These are phyloP conservation scores for Pleurotus tuoliensis DNA, from an alignment of 768 basidiomycete genomes.

Conservation along the genomic window DNA sequence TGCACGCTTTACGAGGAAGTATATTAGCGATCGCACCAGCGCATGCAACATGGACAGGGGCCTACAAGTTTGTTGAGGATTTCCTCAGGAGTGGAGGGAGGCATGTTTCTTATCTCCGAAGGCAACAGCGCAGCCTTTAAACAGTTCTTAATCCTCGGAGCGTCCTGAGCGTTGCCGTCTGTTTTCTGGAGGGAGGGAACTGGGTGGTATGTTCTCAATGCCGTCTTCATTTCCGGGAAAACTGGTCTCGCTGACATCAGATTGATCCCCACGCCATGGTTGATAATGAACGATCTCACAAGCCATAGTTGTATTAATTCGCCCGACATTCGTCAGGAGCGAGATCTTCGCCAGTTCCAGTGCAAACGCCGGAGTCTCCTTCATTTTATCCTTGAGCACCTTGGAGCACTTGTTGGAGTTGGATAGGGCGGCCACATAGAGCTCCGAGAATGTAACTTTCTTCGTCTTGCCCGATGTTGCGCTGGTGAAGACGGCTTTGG, in stretches of 20 bases:
- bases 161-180: slow-evolving; percentile 70
- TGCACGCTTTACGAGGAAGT: slow-evolving; percentile 29
- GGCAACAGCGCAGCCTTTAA: slow-evolving; percentile 57
- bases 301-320: slow-evolving; percentile 80
- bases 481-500: slow-evolving; percentile 50
- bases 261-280: slow-evolving; percentile 7
- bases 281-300: slow-evolving; percentile 43
- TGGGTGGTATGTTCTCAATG: slow-evolving; percentile 74
- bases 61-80: slow-evolving; percentile 52
- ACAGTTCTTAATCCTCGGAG: slow-evolving; percentile 73
- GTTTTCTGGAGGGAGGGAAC: slow-evolving; percentile 69
- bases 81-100: slow-evolving; percentile 53
- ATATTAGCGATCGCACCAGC: background rate
- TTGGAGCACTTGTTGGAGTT: slow-evolving; percentile 69
- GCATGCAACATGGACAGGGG: slow-evolving; percentile 9
- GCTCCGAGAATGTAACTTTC: slow-evolving; percentile 57
- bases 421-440: slow-evolving; percentile 72
- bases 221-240: slow-evolving; percentile 78
- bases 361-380: slow-evolving; percentile 53
- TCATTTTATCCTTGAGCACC: slow-evolving; percentile 67
- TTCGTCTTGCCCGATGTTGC: slow-evolving; percentile 26
- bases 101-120: slow-evolving; percentile 36
- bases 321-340: slow-evolving; percentile 72
- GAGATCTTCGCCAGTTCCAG: slow-evolving; percentile 74
- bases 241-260: slow-evolving; percentile 34